A percentile compares a stretch with the other conserved stretches of the same genome.
Conservation (phyloP, 768 basidiomycete species). For the Ephemerocybe angulata region DNA sequence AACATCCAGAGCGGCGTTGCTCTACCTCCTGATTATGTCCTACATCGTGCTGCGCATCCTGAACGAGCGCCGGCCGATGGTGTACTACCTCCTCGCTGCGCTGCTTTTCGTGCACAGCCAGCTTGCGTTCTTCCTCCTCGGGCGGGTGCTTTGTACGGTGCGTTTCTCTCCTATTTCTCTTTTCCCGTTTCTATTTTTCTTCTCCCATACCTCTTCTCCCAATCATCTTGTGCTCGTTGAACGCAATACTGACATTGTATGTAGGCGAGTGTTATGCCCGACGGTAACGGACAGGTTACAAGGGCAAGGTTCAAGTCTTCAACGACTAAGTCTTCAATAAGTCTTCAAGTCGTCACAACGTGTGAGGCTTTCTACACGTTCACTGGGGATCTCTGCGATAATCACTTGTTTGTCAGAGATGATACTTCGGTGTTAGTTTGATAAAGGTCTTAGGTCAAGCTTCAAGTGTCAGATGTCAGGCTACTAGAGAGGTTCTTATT, state of each 20-base stretch:
- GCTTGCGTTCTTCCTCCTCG: conserved; percentile 79
- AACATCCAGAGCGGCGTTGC: conserved; percentile 36
- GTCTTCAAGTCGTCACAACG: too few species aligned
- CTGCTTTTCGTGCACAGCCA: conserved; percentile 77
- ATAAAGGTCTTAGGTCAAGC: too few species aligned
- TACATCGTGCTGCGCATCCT: conserved; percentile 77
- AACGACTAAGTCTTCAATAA: too few species aligned
- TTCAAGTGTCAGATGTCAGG: too few species aligned
- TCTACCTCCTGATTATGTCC: conserved; percentile 74
- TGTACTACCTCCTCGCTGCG: conserved; percentile 73
- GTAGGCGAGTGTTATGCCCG: too few species aligned
- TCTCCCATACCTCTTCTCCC: not conserved
- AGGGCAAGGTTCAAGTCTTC: not conserved
- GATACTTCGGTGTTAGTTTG: too few species aligned
- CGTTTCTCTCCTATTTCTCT: conserved; percentile 10
- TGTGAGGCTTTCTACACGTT: too few species aligned
- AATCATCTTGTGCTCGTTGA: too few species aligned
- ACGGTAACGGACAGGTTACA: not conserved
- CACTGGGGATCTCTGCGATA: too few species aligned
- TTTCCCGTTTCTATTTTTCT: not conserved
- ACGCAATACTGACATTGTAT: too few species aligned
- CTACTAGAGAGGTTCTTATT: not conserved
- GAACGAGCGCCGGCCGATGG: conserved; percentile 75
- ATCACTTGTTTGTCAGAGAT: too few species aligned
- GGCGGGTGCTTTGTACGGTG: conserved; percentile 69